Conservation (phyloP, 345 rosid species). For the Euphorbia tirucalli region DNA sequence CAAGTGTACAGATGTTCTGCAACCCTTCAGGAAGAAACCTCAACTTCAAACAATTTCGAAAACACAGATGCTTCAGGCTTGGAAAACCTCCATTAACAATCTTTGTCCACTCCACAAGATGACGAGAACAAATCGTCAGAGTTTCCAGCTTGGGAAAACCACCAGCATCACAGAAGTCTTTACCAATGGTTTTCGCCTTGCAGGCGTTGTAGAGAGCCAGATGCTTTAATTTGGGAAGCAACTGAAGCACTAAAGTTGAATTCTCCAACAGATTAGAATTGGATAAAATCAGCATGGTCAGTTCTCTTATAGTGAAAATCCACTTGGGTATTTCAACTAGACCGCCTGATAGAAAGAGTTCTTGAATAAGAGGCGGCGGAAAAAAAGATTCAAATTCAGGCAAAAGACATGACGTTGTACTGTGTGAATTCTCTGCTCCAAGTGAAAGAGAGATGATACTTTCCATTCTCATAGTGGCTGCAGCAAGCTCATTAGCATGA, state of each 20-base stretch:
- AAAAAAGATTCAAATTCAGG: conserved; percentile 2
- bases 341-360: background rate
- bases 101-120: too few relatives aligned
- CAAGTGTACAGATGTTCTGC: background rate
- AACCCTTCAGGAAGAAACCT: background rate
- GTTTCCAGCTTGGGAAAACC: conserved; percentile 8
- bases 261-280: background rate
- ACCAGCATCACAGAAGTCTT: conserved; percentile 16
- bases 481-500: background rate
- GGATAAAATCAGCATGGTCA: background rate
- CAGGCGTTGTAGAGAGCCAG: background rate
- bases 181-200: conserved; percentile 8
- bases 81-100: too few relatives aligned
- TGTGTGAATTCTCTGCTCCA: background rate
- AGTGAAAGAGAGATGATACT: background rate
- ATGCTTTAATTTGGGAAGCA: conserved; percentile 9
- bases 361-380: conserved; percentile 11
- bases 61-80: too few relatives aligned
- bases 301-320: conserved; percentile 5
- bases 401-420: background rate
- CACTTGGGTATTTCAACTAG: conserved; percentile 3
- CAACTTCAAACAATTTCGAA: too few relatives aligned
- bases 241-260: background rate
- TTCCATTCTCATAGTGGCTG: background rate
- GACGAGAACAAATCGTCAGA: too few relatives aligned